Base-by-base conservation (phyloP, 805 yeast genomes). In the Yarrowia sp. region DNA sequence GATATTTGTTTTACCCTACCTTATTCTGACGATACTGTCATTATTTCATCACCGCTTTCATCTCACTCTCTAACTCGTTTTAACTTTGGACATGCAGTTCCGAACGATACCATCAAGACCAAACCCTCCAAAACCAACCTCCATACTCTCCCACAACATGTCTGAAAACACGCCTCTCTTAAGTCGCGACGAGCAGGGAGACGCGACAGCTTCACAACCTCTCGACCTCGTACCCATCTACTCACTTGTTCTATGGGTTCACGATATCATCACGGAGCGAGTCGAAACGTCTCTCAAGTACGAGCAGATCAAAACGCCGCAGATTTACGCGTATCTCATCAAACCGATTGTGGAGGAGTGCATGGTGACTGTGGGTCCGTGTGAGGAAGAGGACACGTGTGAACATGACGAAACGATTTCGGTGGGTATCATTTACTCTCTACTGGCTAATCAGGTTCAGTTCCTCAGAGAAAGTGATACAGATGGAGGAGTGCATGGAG, bases 221-320 rank as follows among this genome's bases (percentile, higher is more conserved):
- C 71, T 77, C 32, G 80, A 77, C 64, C 39, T 69, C 17, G 67
- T 77, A n/a, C 76, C 78, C 8, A 74, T 77, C 22, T 75, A 74
- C 64, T 55, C 70, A 14, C 66, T 74, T 8, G 75, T 74, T 6
- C 68, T 73, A 44, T 74, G 75, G 50, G 71, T 80, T 60, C 82
- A 82, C 67, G 81, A 77, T 53, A 73, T 79, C 11, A 71, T 84
- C 15, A 78, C 77, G 67, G 75, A 74, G 38, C 73, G 77, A 55
- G 81, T 84, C 15, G 79, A 75, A 44, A 71, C 81, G 32, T 76
- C 81, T 64, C 74, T 84, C 67, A 81, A 79, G 65, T 81, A 81
- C 66, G 85, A 83, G 66, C 86, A 83, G 71, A 71, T 83, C 64
- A 78, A 79, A 64, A 73, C 83, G 3, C 86, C 86, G 1, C 86